Percentiles rank a stretch among this genome's conserved stretches.
Evolutionary conservation across 129 eudicot species (phyloP).

Genomic region (Centrapalus pauciflorus): DNA sequence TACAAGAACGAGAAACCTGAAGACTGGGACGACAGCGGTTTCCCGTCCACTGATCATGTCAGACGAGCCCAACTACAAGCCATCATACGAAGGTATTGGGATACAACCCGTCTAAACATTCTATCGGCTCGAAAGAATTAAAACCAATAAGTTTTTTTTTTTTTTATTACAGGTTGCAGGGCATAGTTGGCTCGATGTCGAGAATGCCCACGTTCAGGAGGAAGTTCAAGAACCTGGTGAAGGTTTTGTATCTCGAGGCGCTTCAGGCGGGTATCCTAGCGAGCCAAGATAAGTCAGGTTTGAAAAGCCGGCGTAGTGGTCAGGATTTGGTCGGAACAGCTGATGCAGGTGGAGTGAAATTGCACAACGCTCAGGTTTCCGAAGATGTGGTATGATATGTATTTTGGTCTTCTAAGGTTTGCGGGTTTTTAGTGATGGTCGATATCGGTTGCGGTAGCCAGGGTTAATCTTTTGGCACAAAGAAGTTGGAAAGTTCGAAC

Average conservation of each 20-base stretch:
- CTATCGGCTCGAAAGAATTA: background rate
- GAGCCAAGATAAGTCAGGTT: constrained; percentile 23
- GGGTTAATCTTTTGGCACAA: too few relatives aligned
- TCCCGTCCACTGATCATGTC: constrained; percentile 63
- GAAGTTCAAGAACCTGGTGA: constrained; percentile 64
- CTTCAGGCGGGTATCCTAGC: constrained; percentile 50
- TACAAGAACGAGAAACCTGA: constrained; percentile 63
- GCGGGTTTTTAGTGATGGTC: too few relatives aligned
- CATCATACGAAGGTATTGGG: constrained; percentile 66
- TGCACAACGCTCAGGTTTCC: background rate
- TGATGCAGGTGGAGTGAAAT: constrained; percentile 15
- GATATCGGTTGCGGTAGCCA: too few relatives aligned
- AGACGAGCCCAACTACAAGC: constrained; percentile 90
- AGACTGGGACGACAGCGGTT: constrained; percentile 72
- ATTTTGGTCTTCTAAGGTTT: too few relatives aligned
- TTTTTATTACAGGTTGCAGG: constrained; percentile 54
- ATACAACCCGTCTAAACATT: too few relatives aligned
- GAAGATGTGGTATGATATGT: constrained; percentile 31
- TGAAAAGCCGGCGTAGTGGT: constrained; percentile 26
- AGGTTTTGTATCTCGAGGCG: constrained; percentile 72
- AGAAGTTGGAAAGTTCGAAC: background rate
- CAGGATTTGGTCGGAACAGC: constrained; percentile 28
- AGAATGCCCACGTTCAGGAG: constrained; percentile 80
- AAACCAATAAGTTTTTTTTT: background rate
- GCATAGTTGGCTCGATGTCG: constrained; percentile 79